Evolutionary conservation across 148 eudicot species (phyloP).

Genomic region (Nepenthes gracilis): DNA sequence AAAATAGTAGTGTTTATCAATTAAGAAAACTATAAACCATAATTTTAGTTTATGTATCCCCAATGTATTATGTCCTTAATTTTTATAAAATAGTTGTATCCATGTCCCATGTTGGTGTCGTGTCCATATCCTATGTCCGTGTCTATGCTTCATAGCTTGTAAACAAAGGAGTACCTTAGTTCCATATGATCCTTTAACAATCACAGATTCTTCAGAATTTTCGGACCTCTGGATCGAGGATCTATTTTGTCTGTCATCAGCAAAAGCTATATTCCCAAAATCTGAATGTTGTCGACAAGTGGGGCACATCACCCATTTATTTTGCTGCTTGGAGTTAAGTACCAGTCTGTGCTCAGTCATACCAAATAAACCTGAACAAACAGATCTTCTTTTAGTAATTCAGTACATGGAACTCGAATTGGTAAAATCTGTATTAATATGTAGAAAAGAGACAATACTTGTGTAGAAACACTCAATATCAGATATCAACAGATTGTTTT

Average conservation of each 20-base stretch:
- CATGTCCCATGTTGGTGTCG: no score
- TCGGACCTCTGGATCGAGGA: conserved; percentile 18
- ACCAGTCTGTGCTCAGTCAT: conserved; percentile 42
- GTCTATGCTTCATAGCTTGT: no score
- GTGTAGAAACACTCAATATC: no score
- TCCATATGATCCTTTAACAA: conserved; percentile 87
- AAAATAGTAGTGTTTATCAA: no score
- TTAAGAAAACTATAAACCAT: no score
- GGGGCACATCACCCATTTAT: conserved; percentile 77
- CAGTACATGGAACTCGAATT: not conserved
- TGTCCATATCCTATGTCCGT: no score
- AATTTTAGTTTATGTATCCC: no score
- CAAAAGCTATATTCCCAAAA: conserved; percentile 67
- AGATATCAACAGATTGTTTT: no score
- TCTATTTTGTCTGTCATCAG: conserved; percentile 46
- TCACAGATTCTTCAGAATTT: conserved; percentile 46
- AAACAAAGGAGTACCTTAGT: conserved; percentile 51
- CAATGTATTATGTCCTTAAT: no score
- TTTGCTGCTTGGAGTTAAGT: conserved; percentile 27
- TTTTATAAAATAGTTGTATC: no score
- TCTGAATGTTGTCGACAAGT: conserved; percentile 80
- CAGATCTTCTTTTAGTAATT: not conserved
- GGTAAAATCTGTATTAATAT: no score
- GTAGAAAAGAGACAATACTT: no score
- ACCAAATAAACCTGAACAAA: conserved; percentile 56